Evolutionary conservation across 495 filamentous ascomycete species (phyloP).

Genomic region (Viridothelium virens): DNA sequence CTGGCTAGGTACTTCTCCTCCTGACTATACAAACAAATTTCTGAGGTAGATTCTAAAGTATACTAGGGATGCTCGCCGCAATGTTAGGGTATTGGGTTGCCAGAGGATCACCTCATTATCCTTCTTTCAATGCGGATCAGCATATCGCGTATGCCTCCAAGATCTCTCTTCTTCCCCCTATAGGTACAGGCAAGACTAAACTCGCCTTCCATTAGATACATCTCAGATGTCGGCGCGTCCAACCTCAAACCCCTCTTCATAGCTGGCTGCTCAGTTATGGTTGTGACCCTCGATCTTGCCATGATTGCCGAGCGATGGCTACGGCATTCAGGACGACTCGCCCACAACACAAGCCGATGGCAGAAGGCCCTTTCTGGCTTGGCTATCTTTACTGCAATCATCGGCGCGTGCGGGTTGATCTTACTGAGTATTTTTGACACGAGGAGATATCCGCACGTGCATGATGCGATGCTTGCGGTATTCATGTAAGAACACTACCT

Average conservation of each 20-base stretch:
- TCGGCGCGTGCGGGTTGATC: constrained; percentile 73
- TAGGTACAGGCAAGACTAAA: not conserved
- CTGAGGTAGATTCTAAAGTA: constrained; percentile 7
- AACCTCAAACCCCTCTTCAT: constrained; percentile 83
- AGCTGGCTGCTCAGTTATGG: constrained; percentile 66
- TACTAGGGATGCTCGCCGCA: constrained; percentile 54
- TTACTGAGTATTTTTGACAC: constrained; percentile 83
- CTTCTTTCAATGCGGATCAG: constrained; percentile 57
- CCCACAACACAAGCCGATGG: constrained; percentile 54
- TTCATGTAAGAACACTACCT: constrained; percentile 63
- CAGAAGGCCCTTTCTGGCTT: constrained; percentile 65
- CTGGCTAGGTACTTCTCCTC: constrained; percentile 22
- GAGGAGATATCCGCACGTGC: constrained; percentile 50
- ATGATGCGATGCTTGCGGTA: constrained; percentile 69
- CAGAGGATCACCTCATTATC: constrained; percentile 52
- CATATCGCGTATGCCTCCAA: constrained; percentile 59
- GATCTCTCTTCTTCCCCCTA: not conserved
- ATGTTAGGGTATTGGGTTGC: constrained; percentile 65
- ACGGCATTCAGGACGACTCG: constrained; percentile 64
- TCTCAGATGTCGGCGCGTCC: constrained; percentile 62
- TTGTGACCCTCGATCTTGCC: constrained; percentile 74
- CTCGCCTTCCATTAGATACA: constrained; percentile 17
- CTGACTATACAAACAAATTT: not conserved
- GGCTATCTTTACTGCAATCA: constrained; percentile 63
- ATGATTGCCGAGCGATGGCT: constrained; percentile 77